phyloP scores from a whole-genome alignment of 345 rosid genomes.

The Salix viminalis region DNA sequence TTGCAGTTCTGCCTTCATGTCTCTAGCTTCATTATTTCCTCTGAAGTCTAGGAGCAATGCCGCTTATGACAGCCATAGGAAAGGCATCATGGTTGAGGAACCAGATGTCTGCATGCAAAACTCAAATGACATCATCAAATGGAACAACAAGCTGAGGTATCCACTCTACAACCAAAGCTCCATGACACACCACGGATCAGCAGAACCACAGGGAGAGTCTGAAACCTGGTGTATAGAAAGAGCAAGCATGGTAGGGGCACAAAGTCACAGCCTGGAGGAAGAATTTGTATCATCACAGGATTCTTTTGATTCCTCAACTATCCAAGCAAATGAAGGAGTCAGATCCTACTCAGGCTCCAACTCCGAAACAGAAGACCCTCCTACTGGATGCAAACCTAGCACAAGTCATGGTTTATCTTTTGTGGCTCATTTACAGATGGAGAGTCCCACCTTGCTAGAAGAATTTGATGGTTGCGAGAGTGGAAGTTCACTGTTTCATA shows the following conservation, averaged over 20 bases:
- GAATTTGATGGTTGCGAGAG: slow-evolving; percentile 31
- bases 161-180: slow-evolving; percentile 37
- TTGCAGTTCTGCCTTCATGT: slow-evolving; percentile 96
- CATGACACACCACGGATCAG: slow-evolving; percentile 28
- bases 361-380: slow-evolving; percentile 58
- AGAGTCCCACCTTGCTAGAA: slow-evolving; percentile 34
- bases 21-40: slow-evolving; percentile 75
- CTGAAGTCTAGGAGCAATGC: slow-evolving; percentile 34
- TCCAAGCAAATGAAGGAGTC: slow-evolving; percentile 45
- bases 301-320: slow-evolving; percentile 45
- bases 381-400: slow-evolving; percentile 34
- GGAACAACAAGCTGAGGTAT: slow-evolving; percentile 35
- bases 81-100: slow-evolving; percentile 47
- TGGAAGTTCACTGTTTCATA: slow-evolving; percentile 31
- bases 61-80: slow-evolving; percentile 21
- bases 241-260: slow-evolving; percentile 34
- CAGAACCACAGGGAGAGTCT: slow-evolving; percentile 31
- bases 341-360: slow-evolving; percentile 55
- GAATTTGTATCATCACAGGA: slow-evolving; percentile 73
- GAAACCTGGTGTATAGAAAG: slow-evolving; percentile 40
- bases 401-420: slow-evolving; percentile 26
- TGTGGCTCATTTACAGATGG: slow-evolving; percentile 27
- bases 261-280: slow-evolving; percentile 51
- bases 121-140: slow-evolving; percentile 35
- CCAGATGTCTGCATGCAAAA: slow-evolving; percentile 44